Evolutionary conservation across 768 basidiomycete genomes (phyloP), one percentile per base, ranked within the genome.

Genomic region (Ephemerocybe angulata): DNA sequence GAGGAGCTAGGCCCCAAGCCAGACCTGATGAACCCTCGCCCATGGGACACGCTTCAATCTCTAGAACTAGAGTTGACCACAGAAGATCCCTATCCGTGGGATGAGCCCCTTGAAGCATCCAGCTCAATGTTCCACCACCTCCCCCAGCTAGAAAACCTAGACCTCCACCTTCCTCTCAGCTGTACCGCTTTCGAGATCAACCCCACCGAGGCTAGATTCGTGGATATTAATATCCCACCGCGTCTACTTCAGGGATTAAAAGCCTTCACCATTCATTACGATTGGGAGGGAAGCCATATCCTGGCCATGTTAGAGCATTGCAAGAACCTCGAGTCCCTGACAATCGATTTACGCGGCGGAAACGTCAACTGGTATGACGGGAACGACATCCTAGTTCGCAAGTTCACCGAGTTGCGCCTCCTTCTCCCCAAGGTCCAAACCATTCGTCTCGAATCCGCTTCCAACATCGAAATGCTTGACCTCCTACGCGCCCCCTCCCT

Each of bases 301-400:
- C 41, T 42, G 15, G 21, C 13, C 11, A 42, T 42, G 15, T 11
- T 42, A 10, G 22, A 22, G 41, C 41, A 42, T 7, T 42, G 41
- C 21, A 15, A 15, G 11, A 15, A 42, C 15, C 17, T 42, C 41
- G 41, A 42, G 22, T 17, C 41, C 11, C 60, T 62, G 70, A 24
- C 61, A 30, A 28, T 56, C 58, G 53, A 78, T 65, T 30, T 71
- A 65, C 17, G 8, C 17, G 33, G 33, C 8, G 17, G 17, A 8
- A 17, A 35, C 33, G 8, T 35, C 33, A 17, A 8, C n/a, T n/a
- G n/a, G 8, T 17, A 35, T 17, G 33, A 35, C 33, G 33, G 17
- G 8, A 35, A 8, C 33, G 33, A 35, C 17, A 8, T 17, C 33
- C 33, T 35, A 8, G 8, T 8, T 8, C 33, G 17, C 8, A 17